phyloP scores from a whole-genome alignment of 1,139 yeast species.

The Taphrina betulina region DNA sequence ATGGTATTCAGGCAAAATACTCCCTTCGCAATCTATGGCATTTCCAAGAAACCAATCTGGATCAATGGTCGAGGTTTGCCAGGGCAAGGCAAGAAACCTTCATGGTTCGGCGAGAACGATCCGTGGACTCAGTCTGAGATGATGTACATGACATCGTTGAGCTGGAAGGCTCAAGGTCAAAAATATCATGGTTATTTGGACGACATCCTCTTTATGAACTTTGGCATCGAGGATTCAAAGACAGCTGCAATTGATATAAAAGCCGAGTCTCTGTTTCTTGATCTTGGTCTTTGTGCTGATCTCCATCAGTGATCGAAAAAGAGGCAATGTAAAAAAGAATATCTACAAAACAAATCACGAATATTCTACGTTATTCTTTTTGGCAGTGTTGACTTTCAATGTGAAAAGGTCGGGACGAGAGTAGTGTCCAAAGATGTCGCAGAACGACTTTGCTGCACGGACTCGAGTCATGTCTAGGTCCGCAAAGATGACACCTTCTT shows the following conservation, averaged over 20 bases:
- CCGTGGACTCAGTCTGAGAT: slow-evolving; percentile 12
- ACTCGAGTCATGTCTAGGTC: slow-evolving; percentile 1
- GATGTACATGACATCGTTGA: slow-evolving; percentile 21
- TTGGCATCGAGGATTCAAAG: slow-evolving; percentile 16
- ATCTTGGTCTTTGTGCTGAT: background rate
- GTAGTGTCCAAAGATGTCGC: slow-evolving; percentile 8
- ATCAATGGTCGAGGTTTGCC: slow-evolving; percentile 21
- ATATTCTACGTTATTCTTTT: too few relatives aligned
- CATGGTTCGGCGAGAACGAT: background rate
- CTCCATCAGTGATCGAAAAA: too few relatives aligned
- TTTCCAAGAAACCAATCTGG: slow-evolving; percentile 27
- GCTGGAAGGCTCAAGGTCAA: slow-evolving; percentile 10
- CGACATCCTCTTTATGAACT: slow-evolving; percentile 16
- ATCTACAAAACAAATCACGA: too few relatives aligned
- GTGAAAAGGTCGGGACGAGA: background rate
- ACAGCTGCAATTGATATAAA: slow-evolving; percentile 7
- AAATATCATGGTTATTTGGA: slow-evolving; percentile 24
- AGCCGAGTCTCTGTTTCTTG: slow-evolving; percentile 2
- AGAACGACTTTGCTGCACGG: background rate
- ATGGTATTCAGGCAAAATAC: slow-evolving; percentile 2
- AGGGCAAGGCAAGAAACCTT: slow-evolving; percentile 10
- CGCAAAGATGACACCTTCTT: slow-evolving; percentile 7
- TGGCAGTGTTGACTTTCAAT: slow-evolving; percentile 1
- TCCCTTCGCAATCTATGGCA: slow-evolving; percentile 14
- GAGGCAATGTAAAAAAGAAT: too few relatives aligned